Conservation (phyloP, 805 yeast species). For the Lipomyces lipofer region DNA sequence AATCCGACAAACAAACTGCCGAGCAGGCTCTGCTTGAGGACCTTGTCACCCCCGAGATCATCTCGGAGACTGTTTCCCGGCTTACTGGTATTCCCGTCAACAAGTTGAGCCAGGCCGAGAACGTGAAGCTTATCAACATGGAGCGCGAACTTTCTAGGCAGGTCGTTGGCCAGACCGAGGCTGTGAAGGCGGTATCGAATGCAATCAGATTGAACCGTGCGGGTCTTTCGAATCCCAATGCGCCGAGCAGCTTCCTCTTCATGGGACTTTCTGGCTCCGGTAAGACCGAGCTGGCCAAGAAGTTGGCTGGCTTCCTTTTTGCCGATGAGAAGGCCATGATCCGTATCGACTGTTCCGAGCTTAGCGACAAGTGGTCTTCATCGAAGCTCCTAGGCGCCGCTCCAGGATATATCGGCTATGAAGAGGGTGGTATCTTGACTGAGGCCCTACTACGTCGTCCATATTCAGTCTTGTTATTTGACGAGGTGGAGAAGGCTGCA, state of each 20-base stretch:
- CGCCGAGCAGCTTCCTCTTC: constrained; percentile 86
- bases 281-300: constrained; percentile 97
- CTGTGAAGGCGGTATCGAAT: constrained; percentile 93
- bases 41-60: constrained; percentile 87
- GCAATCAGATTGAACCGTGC: constrained; percentile 92
- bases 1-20: constrained; percentile 68
- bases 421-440: constrained; percentile 95
- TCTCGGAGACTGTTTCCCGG: constrained; percentile 96
- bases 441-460: constrained; percentile 90
- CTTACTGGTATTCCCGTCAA: constrained; percentile 96
- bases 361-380: constrained; percentile 92
- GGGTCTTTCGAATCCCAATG: constrained; percentile 93
- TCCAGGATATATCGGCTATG: constrained; percentile 95
- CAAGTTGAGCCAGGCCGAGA: constrained; percentile 93
- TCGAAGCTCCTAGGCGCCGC: constrained; percentile 96
- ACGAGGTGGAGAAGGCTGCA: constrained; percentile 98
- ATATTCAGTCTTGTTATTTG: constrained; percentile 92
- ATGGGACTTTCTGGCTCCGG: constrained; percentile 97
- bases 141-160: constrained; percentile 76
- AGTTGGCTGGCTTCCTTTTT: constrained; percentile 91
- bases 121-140: constrained; percentile 90
- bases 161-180: constrained; percentile 95
- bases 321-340: constrained; percentile 96
- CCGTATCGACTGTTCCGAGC: constrained; percentile 95
- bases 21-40: constrained; percentile 74